These are phyloP conservation scores for Nitzschia putrida DNA, from an alignment of 108 stramenopile genomes.

Conservation along the genomic window DNA sequence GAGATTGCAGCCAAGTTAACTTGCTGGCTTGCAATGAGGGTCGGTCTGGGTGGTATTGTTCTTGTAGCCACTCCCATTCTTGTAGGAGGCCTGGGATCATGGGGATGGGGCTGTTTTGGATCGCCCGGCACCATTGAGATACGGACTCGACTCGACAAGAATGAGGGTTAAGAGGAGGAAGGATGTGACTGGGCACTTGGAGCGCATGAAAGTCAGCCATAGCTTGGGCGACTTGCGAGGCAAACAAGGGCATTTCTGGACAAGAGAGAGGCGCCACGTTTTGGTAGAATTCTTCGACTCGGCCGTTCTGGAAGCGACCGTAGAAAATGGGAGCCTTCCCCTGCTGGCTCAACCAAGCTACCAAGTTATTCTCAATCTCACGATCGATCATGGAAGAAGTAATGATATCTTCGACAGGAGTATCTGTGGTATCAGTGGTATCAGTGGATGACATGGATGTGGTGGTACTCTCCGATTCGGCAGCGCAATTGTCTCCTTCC, in stretches of 20 bases:
- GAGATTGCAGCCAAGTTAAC: background rate
- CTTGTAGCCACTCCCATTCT: slow-evolving; percentile 49
- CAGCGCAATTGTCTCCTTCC: background rate
- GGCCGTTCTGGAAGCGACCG: slow-evolving; percentile 73
- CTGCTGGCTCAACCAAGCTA: slow-evolving; percentile 51
- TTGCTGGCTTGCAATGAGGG: background rate
- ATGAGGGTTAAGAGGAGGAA: slow-evolving; percentile 3
- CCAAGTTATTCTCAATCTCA: slow-evolving; percentile 50
- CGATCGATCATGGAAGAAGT: slow-evolving; percentile 31
- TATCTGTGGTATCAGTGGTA: background rate
- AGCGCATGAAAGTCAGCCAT: slow-evolving; percentile 50
- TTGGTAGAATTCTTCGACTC: slow-evolving; percentile 71
- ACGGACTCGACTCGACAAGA: slow-evolving; percentile 7
- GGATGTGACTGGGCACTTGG: slow-evolving; percentile 13
- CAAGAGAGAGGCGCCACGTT: slow-evolving; percentile 44
- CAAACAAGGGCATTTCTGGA: slow-evolving; percentile 42
- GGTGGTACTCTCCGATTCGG: no score
- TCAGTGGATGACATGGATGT: background rate
- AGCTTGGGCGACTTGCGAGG: slow-evolving; percentile 40
- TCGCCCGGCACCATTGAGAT: background rate
- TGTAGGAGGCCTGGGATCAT: slow-evolving; percentile 10
- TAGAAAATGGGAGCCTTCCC: slow-evolving; percentile 56
- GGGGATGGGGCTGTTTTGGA: background rate
- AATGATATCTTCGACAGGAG: background rate
- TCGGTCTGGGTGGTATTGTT: slow-evolving; percentile 2